These are phyloP conservation scores for Leavenworthia alabamica DNA, from an alignment of 345 rosid species.

Conservation along the genomic window DNA sequence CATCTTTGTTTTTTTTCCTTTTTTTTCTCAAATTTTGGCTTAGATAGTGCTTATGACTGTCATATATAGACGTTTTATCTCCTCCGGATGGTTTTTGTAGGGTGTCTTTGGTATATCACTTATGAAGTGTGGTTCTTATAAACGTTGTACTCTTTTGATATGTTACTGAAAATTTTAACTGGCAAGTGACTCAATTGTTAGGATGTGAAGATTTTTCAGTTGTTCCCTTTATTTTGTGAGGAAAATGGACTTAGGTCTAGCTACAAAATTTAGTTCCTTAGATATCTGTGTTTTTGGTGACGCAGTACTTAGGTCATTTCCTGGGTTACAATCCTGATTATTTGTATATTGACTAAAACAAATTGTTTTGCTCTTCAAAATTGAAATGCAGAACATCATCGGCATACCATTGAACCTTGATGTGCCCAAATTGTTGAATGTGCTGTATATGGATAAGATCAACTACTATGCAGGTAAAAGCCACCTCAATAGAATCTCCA, in stretches of 20 bases:
- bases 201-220: not conserved
- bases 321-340: not conserved
- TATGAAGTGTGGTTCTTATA: not conserved
- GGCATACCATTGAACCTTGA: constrained; percentile 70
- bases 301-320: not conserved
- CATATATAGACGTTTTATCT: not conserved
- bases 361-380: not conserved
- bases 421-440: constrained; percentile 65
- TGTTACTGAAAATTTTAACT: not conserved
- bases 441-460: constrained; percentile 67
- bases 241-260: not conserved
- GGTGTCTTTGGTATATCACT: not conserved
- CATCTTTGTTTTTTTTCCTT: constrained; percentile 8
- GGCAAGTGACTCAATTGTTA: not conserved
- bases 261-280: not conserved
- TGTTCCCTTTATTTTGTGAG: not conserved
- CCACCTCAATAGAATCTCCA: not conserved
- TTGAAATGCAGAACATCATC: constrained; percentile 65
- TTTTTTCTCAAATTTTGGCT: constrained; percentile 5
- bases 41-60: not conserved
- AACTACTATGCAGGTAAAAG: constrained; percentile 67
- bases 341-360: not conserved
- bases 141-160: not conserved
- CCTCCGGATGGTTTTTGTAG: not conserved
- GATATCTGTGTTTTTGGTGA: constrained; percentile 10